Evolutionary conservation across 1,284 basidiomycete species (phyloP), one percentile per base, ranked within the genome.

Genomic region (Cutaneotrichosporon cutaneum): DNA sequence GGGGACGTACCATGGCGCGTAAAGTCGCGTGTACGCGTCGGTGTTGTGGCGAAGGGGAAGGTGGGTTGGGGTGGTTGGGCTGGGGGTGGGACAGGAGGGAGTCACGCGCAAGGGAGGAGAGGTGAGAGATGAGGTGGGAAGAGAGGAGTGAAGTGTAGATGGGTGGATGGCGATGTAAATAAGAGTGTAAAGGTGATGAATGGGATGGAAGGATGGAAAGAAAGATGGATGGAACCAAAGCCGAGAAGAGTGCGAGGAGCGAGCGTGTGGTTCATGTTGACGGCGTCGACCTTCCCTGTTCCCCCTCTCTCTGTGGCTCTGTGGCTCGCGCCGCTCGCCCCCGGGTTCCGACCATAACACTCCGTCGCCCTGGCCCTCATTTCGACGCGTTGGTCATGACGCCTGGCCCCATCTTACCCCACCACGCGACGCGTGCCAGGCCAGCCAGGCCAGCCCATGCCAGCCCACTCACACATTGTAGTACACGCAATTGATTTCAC

Each of bases 1-100:
- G 51, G 35, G 3, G 10, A 54, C 52, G 24, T 18, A 64, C 62
- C 62, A 60, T 64, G 21, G 30, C 54, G 55, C 22, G 10, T 47
- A 44, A 50, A 26, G 26, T 45, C 27, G 39, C 39, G 51, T 32
- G 51, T 54, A 13, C 52, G 35, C 52, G 33, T 54, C 22, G 30
- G 27, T 18, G 30, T n/a, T 13, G 32, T 32, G 30, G 30, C 7
- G 52, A 39, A 27, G 21, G 24, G 24, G 35, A 27, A 26, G 33
- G 35, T 32, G 11, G 48, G 7, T 22, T 30, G 5, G 22, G 26
- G 44, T 21, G 44, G 11, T 44, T 16, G 42, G 42, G 42, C 42
- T 45, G n/a, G n/a, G 8, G 45, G 26, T 48, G 24, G 22, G 45
- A 26, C 6, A 32, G 1, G 54, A 55, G 22, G 54, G 27, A n/a